Evolutionary conservation across 164 flowering plant genomes (phyloP).

Genomic region (Vitis amurensis): DNA sequence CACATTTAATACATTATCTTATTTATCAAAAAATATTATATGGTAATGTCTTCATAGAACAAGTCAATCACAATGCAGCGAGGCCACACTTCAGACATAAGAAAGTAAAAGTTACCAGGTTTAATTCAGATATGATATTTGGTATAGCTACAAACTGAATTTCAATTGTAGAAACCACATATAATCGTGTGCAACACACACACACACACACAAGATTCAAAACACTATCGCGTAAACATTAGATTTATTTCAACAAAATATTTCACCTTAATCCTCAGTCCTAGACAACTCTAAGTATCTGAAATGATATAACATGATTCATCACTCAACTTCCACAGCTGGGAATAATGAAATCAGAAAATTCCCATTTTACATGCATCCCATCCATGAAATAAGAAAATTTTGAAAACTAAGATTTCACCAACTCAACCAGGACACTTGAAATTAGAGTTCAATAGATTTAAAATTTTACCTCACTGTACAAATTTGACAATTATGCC

Average conservation of each 20-base stretch:
- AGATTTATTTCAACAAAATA: constrained; percentile 12
- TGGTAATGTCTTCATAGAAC: too few relatives aligned
- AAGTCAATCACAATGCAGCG: too few relatives aligned
- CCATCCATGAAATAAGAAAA: constrained; percentile 16
- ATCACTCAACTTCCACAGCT: constrained; percentile 10
- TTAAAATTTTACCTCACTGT: constrained; percentile 51
- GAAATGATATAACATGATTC: constrained; percentile 13
- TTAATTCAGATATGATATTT: too few relatives aligned
- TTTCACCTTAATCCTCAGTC: constrained; percentile 7
- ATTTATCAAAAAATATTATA: too few relatives aligned
- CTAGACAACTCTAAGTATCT: constrained; percentile 10
- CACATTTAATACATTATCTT: too few relatives aligned
- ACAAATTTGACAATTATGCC: constrained; percentile 27
- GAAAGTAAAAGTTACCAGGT: too few relatives aligned
- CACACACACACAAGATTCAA: too few relatives aligned
- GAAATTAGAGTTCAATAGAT: constrained; percentile 16
- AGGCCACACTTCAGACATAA: too few relatives aligned
- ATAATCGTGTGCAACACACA: too few relatives aligned
- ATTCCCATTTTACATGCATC: constrained; percentile 19
- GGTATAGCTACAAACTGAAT: too few relatives aligned
- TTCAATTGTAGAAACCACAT: too few relatives aligned
- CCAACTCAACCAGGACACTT: constrained; percentile 9
- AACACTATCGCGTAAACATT: constrained; percentile 4
- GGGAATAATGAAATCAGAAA: constrained; percentile 15
- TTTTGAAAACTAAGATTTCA: constrained; percentile 15